These are phyloP conservation scores for Pseudonitzschia delicatissima DNA, from an alignment of 108 stramenopile species.

Conservation along the genomic window DNA sequence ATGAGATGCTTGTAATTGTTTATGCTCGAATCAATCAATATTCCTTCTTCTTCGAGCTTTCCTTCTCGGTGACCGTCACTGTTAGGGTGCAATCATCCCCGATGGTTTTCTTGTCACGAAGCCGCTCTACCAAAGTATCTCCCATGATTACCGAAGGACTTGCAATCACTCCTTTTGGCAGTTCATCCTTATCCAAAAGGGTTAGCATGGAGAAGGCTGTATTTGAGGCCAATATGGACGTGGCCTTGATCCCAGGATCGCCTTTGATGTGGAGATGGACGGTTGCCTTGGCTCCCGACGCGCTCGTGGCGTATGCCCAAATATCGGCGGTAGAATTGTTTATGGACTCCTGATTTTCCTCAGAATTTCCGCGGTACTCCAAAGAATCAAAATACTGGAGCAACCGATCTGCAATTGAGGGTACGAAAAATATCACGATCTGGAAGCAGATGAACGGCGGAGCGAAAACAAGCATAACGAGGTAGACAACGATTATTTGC, in stretches of 20 bases:
- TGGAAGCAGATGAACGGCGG: background rate
- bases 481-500: background rate
- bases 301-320: slow-evolving; percentile 3
- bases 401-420: background rate
- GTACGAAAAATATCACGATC: background rate
- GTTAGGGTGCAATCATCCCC: background rate
- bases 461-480: background rate
- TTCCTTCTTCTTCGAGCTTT: background rate
- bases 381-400: background rate
- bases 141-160: background rate
- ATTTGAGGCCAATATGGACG: background rate
- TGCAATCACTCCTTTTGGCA: slow-evolving; percentile 4
- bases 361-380: background rate
- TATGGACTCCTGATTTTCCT: background rate
- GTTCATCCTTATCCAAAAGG: background rate
- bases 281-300: background rate
- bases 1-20: too few relatives aligned
- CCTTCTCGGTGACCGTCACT: background rate
- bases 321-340: background rate
- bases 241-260: background rate
- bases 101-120: background rate
- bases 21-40: too few relatives aligned
- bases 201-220: slow-evolving; percentile 2
- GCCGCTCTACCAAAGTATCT: slow-evolving; percentile 3
- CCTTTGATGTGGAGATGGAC: background rate